phyloP scores from a whole-genome alignment of 2,329 filamentous ascomycete genomes.

The Biscogniauxia mediterranea region DNA sequence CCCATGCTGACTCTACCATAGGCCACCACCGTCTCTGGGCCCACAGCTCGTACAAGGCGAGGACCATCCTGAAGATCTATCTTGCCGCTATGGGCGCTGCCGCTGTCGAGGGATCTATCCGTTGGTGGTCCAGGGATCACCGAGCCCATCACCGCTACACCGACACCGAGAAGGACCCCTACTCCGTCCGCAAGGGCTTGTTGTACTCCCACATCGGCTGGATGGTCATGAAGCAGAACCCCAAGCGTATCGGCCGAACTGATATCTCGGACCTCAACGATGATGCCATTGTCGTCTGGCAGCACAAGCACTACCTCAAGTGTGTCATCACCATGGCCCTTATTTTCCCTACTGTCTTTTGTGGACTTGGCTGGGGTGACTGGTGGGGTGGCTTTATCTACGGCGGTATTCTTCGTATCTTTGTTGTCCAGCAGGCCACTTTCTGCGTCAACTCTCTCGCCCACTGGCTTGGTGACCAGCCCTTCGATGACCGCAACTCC shows the following conservation, averaged over 20 bases:
- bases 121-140: constrained; percentile 50
- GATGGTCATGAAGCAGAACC: constrained; percentile 56
- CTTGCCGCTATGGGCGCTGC: constrained; percentile 47
- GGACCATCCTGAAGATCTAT: constrained; percentile 44
- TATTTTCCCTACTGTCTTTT: constrained; percentile 46
- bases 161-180: constrained; percentile 52
- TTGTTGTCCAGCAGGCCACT: constrained; percentile 51
- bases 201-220: constrained; percentile 50
- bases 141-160: constrained; percentile 52
- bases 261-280: constrained; percentile 52
- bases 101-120: constrained; percentile 47
- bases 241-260: constrained; percentile 49
- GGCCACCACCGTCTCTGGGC: constrained; percentile 40
- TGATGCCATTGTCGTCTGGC: constrained; percentile 48
- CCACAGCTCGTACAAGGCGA: constrained; percentile 47
- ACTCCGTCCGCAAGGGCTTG: constrained; percentile 50
- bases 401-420: constrained; percentile 49
- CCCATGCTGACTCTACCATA: constrained; percentile 2
- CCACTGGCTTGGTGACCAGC: constrained; percentile 60
- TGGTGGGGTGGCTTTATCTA: constrained; percentile 50
- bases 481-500: constrained; percentile 69
- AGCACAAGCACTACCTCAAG: constrained; percentile 49
- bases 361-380: constrained; percentile 48
- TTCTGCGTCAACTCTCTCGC: constrained; percentile 55
- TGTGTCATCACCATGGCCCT: constrained; percentile 46